Conservation (phyloP, 768 basidiomycete species). For the Xerocomellus chrysenteron region DNA sequence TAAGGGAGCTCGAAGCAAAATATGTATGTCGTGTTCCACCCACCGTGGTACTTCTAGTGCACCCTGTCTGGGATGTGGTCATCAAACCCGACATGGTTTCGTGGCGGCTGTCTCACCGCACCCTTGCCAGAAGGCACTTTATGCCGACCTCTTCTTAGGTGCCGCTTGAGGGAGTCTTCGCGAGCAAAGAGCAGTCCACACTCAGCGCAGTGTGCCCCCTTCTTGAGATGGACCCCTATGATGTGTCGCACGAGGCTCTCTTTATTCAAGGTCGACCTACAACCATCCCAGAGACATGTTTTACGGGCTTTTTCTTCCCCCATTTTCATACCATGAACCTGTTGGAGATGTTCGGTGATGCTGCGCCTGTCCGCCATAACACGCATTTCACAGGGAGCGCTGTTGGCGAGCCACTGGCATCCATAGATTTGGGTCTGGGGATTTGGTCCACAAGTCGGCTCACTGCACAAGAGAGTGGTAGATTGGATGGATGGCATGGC, state of each 20-base stretch:
- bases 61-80: neutral
- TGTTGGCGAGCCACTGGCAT: slow-evolving; percentile 16
- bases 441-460: neutral
- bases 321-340: slow-evolving; percentile 4
- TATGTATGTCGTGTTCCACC: too few species aligned
- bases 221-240: slow-evolving; percentile 24
- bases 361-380: slow-evolving; percentile 13
- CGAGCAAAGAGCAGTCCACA: slow-evolving; percentile 28
- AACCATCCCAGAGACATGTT: slow-evolving; percentile 21
- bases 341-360: slow-evolving; percentile 14
- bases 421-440: neutral
- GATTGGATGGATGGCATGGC: neutral
- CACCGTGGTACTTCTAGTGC: neutral
- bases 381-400: neutral
- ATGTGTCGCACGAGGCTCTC: slow-evolving; percentile 32
- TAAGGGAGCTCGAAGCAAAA: neutral
- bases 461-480: neutral
- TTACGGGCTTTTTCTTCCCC: slow-evolving; percentile 18
- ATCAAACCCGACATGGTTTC: neutral
- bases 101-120: neutral
- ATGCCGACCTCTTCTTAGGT: slow-evolving; percentile 18
- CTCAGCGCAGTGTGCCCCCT: slow-evolving; percentile 7
- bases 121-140: neutral
- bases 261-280: slow-evolving; percentile 21
- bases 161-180: slow-evolving; percentile 29